Evolutionary conservation across 192 early-diverging fungal genomes (phyloP).

Genomic region (Linnemannia elongata): DNA sequence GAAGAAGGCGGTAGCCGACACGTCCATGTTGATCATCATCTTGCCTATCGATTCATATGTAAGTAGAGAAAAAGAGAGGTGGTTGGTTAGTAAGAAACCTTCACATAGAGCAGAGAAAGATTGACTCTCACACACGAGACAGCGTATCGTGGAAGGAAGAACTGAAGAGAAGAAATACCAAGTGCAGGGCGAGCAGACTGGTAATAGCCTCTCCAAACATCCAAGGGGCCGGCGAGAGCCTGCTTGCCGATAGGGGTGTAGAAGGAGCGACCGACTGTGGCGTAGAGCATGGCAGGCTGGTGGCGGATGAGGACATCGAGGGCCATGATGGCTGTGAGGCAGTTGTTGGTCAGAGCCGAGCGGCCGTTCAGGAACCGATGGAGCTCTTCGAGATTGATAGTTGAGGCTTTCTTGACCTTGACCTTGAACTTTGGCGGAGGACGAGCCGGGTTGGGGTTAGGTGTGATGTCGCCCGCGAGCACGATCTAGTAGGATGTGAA

Average conservation of each 20-base stretch:
- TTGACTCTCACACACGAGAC: neutral
- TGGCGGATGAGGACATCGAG: conserved; percentile 88
- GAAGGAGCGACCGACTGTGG: conserved; percentile 91
- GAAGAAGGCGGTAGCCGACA: conserved; percentile 77
- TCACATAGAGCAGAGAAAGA: neutral
- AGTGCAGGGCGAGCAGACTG: conserved; percentile 83
- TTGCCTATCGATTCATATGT: conserved; percentile 35
- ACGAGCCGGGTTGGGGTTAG: conserved; percentile 40
- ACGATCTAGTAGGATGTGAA: conserved; percentile 22
- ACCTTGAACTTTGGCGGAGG: conserved; percentile 72
- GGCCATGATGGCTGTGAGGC: conserved; percentile 68
- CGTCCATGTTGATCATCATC: conserved; percentile 81
- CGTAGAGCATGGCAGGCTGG: conserved; percentile 77
- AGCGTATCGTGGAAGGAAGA: neutral
- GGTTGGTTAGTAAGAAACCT: neutral
- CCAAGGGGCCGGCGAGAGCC: conserved; percentile 75
- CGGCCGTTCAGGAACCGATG: conserved; percentile 65
- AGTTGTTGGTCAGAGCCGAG: conserved; percentile 57
- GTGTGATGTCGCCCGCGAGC: neutral
- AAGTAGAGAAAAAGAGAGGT: neutral
- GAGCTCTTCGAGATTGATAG: conserved; percentile 77
- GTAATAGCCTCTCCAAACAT: conserved; percentile 93
- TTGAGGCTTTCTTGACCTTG: conserved; percentile 71
- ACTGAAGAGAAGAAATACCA: conserved; percentile 52
- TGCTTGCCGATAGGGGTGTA: conserved; percentile 76